phyloP scores from a whole-genome alignment of 1,284 basidiomycete species.

The Caloboletus firmus region DNA sequence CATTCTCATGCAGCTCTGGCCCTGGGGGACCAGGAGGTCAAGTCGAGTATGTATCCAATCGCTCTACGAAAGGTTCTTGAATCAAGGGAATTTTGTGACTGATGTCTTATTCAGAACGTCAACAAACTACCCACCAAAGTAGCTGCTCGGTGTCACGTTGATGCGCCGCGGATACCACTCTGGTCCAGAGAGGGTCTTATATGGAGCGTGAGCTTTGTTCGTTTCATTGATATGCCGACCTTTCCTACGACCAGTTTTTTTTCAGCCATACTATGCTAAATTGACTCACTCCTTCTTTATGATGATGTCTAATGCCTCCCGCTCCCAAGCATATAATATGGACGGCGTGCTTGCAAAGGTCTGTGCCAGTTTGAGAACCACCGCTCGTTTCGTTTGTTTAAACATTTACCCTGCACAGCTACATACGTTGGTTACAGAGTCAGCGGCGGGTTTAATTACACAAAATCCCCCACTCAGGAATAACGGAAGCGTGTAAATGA shows the following conservation, averaged over 20 bases:
- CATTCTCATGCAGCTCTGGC: conserved; percentile 73
- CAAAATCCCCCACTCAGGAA: conserved; percentile 56
- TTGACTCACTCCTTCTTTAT: conserved; percentile 66
- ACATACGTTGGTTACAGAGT: conserved; percentile 50
- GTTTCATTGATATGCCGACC: background rate
- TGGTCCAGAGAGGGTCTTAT: conserved; percentile 60
- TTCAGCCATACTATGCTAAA: conserved; percentile 62
- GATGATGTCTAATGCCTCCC: conserved; percentile 62
- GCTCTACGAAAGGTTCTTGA: background rate
- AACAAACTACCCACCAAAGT: conserved; percentile 83
- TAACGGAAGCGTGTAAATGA: conserved; percentile 59
- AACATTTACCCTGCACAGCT: conserved; percentile 42
- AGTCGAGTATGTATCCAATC: conserved; percentile 42
- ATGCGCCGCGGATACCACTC: conserved; percentile 63
- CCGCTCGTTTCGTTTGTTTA: background rate
- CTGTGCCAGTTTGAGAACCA: conserved; percentile 14
- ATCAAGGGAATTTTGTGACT: background rate
- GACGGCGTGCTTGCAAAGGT: conserved; percentile 72
- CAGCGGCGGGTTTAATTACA: conserved; percentile 47
- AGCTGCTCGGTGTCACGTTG: conserved; percentile 55
- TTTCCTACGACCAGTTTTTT: conserved; percentile 1
- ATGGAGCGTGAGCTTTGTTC: conserved; percentile 43
- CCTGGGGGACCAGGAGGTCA: conserved; percentile 82
- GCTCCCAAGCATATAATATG: conserved; percentile 75
- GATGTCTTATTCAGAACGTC: conserved; percentile 58